A percentile compares a stretch with the other conserved stretches of the same genome.
phyloP scores from a whole-genome alignment of 768 basidiomycete genomes.

The Lactarius quietus region DNA sequence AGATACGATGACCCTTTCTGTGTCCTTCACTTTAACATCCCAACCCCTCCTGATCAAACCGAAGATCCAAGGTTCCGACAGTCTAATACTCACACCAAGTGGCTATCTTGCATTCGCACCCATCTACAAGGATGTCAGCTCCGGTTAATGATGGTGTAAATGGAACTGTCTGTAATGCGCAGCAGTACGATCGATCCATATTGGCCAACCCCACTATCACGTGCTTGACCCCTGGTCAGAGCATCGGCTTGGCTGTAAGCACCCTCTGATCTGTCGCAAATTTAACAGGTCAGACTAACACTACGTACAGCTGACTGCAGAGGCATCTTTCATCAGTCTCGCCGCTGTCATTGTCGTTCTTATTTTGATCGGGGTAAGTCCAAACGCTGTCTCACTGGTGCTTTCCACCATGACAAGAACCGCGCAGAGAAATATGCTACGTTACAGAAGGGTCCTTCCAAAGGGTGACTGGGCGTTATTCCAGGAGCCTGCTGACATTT shows the following conservation, averaged over 20 bases:
- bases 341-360: neutral
- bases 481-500: slow-evolving; percentile 37
- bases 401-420: neutral
- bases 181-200: too few species aligned
- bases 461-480: slow-evolving; percentile 29
- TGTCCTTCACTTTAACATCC: too few species aligned
- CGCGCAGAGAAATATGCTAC: slow-evolving; percentile 6
- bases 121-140: slow-evolving; percentile 3
- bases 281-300: neutral
- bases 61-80: neutral
- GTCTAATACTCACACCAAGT: too few species aligned
- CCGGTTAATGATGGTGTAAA: slow-evolving; percentile 5
- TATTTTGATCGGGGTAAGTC: slow-evolving; percentile 16
- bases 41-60: too few species aligned
- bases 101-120: neutral
- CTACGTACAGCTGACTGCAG: slow-evolving; percentile 34
- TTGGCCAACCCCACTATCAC: slow-evolving; percentile 9
- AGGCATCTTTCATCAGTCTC: slow-evolving; percentile 29
- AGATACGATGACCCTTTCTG: too few species aligned
- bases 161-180: slow-evolving; percentile 14
- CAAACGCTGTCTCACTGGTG: neutral
- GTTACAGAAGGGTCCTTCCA: slow-evolving; percentile 5
- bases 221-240: slow-evolving; percentile 35
- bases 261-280: neutral
- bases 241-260: slow-evolving; percentile 16